These are phyloP conservation scores for Desmodesmus armatus DNA, from an alignment of 139 green algal species.

Conservation along the genomic window DNA sequence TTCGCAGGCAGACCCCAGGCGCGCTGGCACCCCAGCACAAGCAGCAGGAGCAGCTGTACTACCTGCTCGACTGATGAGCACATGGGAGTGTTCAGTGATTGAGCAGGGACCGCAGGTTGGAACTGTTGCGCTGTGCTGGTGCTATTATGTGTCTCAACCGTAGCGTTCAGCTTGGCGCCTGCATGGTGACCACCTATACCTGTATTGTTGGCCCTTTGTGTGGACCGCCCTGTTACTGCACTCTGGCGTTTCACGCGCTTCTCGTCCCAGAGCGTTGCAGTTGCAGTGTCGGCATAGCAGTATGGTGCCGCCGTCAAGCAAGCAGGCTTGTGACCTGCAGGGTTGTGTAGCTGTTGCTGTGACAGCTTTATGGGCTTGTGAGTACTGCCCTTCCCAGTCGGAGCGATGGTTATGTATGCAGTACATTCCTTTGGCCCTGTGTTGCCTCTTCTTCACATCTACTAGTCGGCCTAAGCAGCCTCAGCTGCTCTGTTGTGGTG, in stretches of 20 bases:
- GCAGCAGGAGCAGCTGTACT: constrained; percentile 2
- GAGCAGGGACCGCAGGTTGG: neutral
- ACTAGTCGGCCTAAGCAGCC: too few relatives aligned
- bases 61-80: neutral
- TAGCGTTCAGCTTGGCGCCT: neutral
- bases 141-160: neutral
- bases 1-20: neutral
- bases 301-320: too few relatives aligned
- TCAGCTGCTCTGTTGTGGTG: too few relatives aligned
- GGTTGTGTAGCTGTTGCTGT: too few relatives aligned
- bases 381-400: too few relatives aligned
- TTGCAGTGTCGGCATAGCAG: too few relatives aligned
- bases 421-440: too few relatives aligned
- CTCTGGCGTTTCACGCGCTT: neutral
- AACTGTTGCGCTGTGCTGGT: neutral
- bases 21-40: neutral
- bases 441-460: too few relatives aligned
- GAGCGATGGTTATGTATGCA: too few relatives aligned
- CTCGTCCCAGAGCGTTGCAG: neutral
- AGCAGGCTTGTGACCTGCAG: too few relatives aligned
- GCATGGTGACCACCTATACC: neutral
- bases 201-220: neutral
- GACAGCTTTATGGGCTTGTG: too few relatives aligned
- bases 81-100: neutral
- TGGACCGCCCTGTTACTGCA: neutral